Evolutionary conservation across 164 flowering plant genomes (phyloP).

Genomic region (Vitis labrusca): DNA sequence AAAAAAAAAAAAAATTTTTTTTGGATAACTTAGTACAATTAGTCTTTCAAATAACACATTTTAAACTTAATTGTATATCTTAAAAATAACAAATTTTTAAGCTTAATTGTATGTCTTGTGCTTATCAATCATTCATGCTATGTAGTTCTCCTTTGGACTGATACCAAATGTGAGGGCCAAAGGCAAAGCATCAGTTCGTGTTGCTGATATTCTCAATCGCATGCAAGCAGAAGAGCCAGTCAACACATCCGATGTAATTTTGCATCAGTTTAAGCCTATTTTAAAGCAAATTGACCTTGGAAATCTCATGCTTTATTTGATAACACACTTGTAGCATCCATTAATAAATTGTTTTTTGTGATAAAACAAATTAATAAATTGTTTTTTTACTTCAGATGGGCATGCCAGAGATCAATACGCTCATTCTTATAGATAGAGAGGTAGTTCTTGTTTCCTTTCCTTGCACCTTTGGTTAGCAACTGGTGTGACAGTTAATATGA

Average conservation of each 20-base stretch:
- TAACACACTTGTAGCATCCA: neutral
- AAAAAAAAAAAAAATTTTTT: too few relatives aligned
- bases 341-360: conserved; percentile 10
- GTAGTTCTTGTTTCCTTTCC: conserved; percentile 34
- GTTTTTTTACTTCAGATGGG: conserved; percentile 45
- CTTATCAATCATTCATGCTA: conserved; percentile 3
- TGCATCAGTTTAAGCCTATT: neutral
- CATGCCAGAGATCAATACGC: conserved; percentile 80
- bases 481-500: too few relatives aligned
- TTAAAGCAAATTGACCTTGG: conserved; percentile 1
- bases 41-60: neutral
- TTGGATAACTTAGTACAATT: neutral
- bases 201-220: conserved; percentile 76
- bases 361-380: too few relatives aligned
- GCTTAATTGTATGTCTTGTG: neutral
- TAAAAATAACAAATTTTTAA: neutral
- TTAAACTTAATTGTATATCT: neutral
- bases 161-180: conserved; percentile 95
- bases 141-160: conserved; percentile 76
- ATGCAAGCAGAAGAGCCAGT: conserved; percentile 95
- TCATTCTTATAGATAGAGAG: conserved; percentile 91
- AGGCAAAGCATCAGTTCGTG: conserved; percentile 87
- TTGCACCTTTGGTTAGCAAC: neutral
- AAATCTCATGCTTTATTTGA: neutral
- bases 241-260: conserved; percentile 66